Evolutionary conservation across 352 stramenopile species (phyloP).

Genomic region (Pythium myriotylum): DNA sequence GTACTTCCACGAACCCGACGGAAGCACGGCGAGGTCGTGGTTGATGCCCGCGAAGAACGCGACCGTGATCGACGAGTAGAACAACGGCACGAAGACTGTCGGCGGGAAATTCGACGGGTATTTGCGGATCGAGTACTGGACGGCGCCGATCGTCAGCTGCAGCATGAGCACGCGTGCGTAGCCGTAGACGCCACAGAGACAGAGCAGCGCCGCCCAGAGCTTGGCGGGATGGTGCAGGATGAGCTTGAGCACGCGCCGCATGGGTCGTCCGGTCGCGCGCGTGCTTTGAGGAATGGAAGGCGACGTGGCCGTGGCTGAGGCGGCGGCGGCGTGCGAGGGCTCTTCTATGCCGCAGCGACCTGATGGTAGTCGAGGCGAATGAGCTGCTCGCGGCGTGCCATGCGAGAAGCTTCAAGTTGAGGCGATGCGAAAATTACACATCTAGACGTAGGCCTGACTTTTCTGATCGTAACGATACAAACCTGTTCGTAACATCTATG

Average conservation of each 20-base stretch:
- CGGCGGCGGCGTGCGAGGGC: no score
- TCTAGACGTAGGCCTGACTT: not conserved
- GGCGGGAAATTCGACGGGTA: conserved; percentile 64
- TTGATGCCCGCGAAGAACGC: conserved; percentile 45
- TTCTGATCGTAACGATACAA: not conserved
- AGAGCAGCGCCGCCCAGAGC: conserved; percentile 47
- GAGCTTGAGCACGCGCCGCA: conserved; percentile 49
- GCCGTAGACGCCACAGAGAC: conserved; percentile 62
- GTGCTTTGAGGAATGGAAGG: no score
- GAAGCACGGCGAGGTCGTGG: conserved; percentile 38
- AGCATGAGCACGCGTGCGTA: conserved; percentile 69
- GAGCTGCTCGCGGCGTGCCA: no score
- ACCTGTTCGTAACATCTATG: not conserved
- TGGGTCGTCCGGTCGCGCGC: not conserved
- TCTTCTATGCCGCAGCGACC: conserved; percentile 17
- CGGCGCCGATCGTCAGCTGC: conserved; percentile 48
- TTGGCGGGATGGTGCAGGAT: conserved; percentile 65
- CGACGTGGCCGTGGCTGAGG: no score
- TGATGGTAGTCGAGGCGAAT: conserved; percentile 4
- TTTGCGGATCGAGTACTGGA: conserved; percentile 53
- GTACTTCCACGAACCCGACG: conserved; percentile 58
- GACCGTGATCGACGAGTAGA: conserved; percentile 41
- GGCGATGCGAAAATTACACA: conserved; percentile 8
- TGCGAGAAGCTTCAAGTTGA: conserved; percentile 20
- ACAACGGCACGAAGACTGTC: conserved; percentile 56